Evolutionary conservation across 768 basidiomycete genomes (phyloP), one percentile per base, ranked within the genome.

Genomic region (Trametopsis cervina): DNA sequence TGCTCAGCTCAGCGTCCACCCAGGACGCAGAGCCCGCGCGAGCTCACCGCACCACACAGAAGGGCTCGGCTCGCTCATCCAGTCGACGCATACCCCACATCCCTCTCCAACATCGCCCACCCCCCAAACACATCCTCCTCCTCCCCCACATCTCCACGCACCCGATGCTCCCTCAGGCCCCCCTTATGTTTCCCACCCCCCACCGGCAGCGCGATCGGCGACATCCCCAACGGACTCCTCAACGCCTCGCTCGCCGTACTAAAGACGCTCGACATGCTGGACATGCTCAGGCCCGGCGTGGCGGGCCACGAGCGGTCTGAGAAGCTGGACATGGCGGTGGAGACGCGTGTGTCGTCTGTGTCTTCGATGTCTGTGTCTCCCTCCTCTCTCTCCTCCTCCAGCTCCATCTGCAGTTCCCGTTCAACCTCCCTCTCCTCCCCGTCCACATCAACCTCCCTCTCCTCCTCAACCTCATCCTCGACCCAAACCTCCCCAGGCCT

Each of bases 241-340:
- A n/a, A n/a, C n/a, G n/a, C n/a, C n/a, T n/a, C n/a, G n/a, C n/a
- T n/a, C n/a, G n/a, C n/a, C n/a, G n/a, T n/a, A n/a, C n/a, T n/a
- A n/a, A 39, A 33, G 2, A 23, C 20, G 27, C 39, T 42, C 24
- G 39, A 36, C 25, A 38, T 24, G 26, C 42, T 51, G 7, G 29
- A 33, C 21, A 37, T 43, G 26, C 35, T 25, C 26, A 51, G 44
- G 3, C 25, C 50, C 17, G 50, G 50, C 29, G 50, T 51, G 4
- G 50, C 44, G 6, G 50, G 50, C 50, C 50, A 51, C 2, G 50
- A 33, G n/a, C 40, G 40, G 35, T 21, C 33, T 5, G 33, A 37
- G 29, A 33, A 33, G 7, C 9, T 18, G 24, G n/a, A 40, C 39
- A 22, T 17, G 39, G 42, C 18, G 42, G 42, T 24, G 42, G 42